Evolutionary conservation across 2,329 filamentous ascomycete species (phyloP).

Genomic region (Neonectria coccinea): DNA sequence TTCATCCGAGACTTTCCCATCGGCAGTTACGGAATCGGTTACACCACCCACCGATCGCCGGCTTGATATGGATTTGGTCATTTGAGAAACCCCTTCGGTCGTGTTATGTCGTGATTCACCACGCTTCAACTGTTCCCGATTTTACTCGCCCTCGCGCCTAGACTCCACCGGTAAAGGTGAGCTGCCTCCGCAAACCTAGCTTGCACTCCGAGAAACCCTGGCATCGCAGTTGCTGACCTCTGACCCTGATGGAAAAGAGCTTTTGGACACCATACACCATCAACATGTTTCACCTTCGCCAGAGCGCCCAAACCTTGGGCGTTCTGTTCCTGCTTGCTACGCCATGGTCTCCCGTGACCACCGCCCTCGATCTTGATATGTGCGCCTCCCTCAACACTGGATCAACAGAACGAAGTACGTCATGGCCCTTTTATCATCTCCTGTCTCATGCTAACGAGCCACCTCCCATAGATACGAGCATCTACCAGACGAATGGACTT

Average conservation of each 20-base stretch:
- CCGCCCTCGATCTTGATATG: conserved; percentile 47
- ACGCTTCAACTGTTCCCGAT: conserved; percentile 38
- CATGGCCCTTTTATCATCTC: not conserved
- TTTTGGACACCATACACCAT: conserved; percentile 31
- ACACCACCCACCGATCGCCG: conserved; percentile 31
- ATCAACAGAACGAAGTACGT: conserved; percentile 49
- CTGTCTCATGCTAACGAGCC: conserved; percentile 4
- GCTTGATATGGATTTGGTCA: conserved; percentile 43
- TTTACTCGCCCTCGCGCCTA: conserved; percentile 30
- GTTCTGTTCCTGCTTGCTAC: conserved; percentile 42
- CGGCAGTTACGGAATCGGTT: conserved; percentile 30
- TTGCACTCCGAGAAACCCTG: conserved; percentile 2
- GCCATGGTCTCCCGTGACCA: conserved; percentile 40
- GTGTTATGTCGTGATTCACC: conserved; percentile 43
- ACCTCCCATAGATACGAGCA: conserved; percentile 59
- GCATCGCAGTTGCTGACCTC: conserved; percentile 2
- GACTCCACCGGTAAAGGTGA: conserved; percentile 40
- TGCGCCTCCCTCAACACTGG: conserved; percentile 55
- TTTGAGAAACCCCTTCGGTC: conserved; percentile 34
- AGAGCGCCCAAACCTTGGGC: conserved; percentile 38
- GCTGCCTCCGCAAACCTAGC: conserved; percentile 21
- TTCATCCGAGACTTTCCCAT: conserved; percentile 25
- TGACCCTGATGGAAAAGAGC: conserved; percentile 11
- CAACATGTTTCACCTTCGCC: conserved; percentile 39
- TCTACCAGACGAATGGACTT: conserved; percentile 76